phyloP scores from a whole-genome alignment of 768 basidiomycete genomes.

The Phaeotremella fagi region DNA sequence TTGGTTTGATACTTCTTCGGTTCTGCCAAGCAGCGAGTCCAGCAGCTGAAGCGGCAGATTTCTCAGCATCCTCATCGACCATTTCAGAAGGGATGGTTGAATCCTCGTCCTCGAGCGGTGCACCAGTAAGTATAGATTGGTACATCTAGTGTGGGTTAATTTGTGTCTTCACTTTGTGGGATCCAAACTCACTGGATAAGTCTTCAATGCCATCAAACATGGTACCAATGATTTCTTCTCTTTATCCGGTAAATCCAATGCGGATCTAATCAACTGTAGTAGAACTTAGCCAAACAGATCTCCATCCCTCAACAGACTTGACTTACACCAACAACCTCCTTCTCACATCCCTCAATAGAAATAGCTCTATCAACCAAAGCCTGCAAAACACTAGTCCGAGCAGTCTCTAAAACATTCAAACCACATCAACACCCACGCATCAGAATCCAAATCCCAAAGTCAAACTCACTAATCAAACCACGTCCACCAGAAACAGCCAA shows the following conservation, averaged over 20 bases:
- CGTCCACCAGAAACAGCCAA: conserved; percentile 52
- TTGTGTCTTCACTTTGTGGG: not conserved
- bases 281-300: not conserved
- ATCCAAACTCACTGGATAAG: conserved; percentile 41
- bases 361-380: conserved; percentile 67
- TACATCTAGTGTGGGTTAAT: conserved; percentile 39
- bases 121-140: conserved; percentile 31
- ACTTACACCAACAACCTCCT: conserved; percentile 59
- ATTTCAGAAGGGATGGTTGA: conserved; percentile 12
- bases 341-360: conserved; percentile 53
- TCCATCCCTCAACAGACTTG: not conserved
- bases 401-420: conserved; percentile 53
- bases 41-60: conserved; percentile 38
- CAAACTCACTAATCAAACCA: conserved; percentile 66
- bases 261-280: conserved; percentile 58
- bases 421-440: not conserved
- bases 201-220: conserved; percentile 58
- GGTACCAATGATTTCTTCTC: conserved; percentile 59
- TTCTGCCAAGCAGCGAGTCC: conserved; percentile 38
- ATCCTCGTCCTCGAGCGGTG: conserved; percentile 16
- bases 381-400: conserved; percentile 71
- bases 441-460: conserved; percentile 55
- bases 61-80: conserved; percentile 35
- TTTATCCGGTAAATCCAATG: conserved; percentile 59
- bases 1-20: conserved; percentile 29